These are phyloP conservation scores for Tricladium varicosporioides DNA, from an alignment of 2,329 filamentous ascomycete species.

Conservation along the genomic window DNA sequence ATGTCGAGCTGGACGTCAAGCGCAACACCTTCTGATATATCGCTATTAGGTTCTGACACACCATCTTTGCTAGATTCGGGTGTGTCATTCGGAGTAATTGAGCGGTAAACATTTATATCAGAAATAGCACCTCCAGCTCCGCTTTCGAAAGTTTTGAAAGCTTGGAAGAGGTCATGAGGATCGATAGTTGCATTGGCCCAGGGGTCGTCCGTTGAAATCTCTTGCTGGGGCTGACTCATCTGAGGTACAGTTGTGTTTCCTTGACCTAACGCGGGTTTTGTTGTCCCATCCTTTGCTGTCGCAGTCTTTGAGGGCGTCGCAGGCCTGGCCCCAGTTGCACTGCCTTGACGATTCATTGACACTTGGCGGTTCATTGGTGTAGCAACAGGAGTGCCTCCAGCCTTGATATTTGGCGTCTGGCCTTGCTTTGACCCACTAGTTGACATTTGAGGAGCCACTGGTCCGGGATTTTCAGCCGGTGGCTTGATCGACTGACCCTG, in stretches of 20 bases:
- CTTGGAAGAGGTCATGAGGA: constrained; percentile 47
- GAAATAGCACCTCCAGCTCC: constrained; percentile 47
- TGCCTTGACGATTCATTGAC: constrained; percentile 51
- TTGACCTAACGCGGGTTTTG: constrained; percentile 24
- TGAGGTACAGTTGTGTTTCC: constrained; percentile 27
- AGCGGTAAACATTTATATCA: constrained; percentile 53
- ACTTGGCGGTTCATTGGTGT: constrained; percentile 49
- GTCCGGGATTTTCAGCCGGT: constrained; percentile 26
- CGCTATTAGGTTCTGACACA: constrained; percentile 59
- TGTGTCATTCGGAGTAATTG: constrained; percentile 60
- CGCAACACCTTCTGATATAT: constrained; percentile 54
- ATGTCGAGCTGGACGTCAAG: constrained; percentile 51
- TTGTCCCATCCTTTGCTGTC: constrained; percentile 19
- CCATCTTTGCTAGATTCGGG: constrained; percentile 63
- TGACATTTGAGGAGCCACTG: constrained; percentile 35
- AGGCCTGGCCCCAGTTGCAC: constrained; percentile 42
- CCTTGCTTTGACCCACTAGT: constrained; percentile 32
- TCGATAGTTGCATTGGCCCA: constrained; percentile 51
- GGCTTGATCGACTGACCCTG: constrained; percentile 40
- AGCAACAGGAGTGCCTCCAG: constrained; percentile 33
- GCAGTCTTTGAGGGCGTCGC: constrained; percentile 20
- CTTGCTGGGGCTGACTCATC: constrained; percentile 29
- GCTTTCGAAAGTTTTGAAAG: constrained; percentile 41
- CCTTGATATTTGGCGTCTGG: constrained; percentile 43
- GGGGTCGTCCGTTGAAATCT: constrained; percentile 20